Conservation (phyloP, 306 rosid species). For the Dalbergia oliveri region DNA sequence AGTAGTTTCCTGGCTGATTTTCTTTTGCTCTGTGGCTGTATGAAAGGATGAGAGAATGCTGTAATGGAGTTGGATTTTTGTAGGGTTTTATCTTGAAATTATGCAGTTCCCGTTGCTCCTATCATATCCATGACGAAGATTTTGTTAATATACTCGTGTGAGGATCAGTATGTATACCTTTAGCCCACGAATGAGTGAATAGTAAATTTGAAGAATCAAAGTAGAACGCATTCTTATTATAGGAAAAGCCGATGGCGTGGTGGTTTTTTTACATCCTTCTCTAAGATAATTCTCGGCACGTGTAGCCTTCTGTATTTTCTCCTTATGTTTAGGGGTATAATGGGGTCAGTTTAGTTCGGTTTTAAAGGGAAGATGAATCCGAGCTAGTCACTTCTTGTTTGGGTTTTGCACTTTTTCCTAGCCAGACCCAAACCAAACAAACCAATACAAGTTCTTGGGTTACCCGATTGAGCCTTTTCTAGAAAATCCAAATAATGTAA, state of each 20-base stretch:
- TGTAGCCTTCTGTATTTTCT: too few relatives aligned
- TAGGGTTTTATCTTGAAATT: slow-evolving; percentile 2
- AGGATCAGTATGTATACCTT: background rate
- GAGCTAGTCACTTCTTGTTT: too few relatives aligned
- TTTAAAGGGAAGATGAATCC: too few relatives aligned
- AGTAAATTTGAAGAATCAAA: background rate
- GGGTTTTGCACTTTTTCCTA: too few relatives aligned
- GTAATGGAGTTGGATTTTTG: slow-evolving; percentile 41
- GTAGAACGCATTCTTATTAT: background rate
- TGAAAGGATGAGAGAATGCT: slow-evolving; percentile 20
- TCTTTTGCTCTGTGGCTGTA: slow-evolving; percentile 34
- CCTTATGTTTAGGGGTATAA: too few relatives aligned
- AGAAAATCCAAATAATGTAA: too few relatives aligned
- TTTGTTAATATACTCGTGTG: slow-evolving; percentile 7
- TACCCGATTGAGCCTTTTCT: too few relatives aligned
- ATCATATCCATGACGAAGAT: background rate
- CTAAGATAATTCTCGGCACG: background rate
- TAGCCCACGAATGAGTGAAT: background rate
- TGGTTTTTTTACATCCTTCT: too few relatives aligned
- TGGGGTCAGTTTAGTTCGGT: too few relatives aligned
- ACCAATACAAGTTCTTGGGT: too few relatives aligned
- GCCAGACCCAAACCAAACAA: too few relatives aligned
- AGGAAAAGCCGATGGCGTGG: background rate
- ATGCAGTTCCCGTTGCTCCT: background rate
- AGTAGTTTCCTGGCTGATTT: slow-evolving; percentile 10